phyloP scores from a whole-genome alignment of 306 rosid species.

The Quercus agrifolia region DNA sequence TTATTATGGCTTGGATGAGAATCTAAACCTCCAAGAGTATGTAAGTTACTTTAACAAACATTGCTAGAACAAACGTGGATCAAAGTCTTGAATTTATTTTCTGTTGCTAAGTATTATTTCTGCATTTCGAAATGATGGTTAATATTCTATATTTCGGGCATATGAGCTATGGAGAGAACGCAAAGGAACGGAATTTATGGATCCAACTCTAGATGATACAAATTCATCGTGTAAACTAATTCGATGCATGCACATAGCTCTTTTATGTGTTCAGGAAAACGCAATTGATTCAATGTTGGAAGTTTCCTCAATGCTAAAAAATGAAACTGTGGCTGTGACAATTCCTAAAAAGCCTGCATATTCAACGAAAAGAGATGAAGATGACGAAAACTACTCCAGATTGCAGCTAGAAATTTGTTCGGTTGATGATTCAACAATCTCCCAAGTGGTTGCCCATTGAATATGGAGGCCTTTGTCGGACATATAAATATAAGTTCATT shows the following conservation, averaged over 20 bases:
- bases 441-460: constrained; percentile 36
- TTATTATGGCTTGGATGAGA: constrained; percentile 39
- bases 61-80: not conserved
- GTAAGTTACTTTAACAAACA: constrained; percentile 26
- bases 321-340: constrained; percentile 25
- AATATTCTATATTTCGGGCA: constrained; percentile 32
- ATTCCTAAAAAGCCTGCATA: constrained; percentile 45
- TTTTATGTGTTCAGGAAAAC: constrained; percentile 59
- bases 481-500: too few relatives aligned
- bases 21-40: constrained; percentile 45
- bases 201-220: constrained; percentile 47
- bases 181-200: constrained; percentile 44
- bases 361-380: constrained; percentile 17
- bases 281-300: constrained; percentile 50
- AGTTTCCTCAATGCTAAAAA: constrained; percentile 51
- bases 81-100: not conserved
- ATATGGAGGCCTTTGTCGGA: not conserved
- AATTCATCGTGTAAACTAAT: constrained; percentile 33
- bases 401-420: constrained; percentile 22
- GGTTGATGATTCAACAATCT: constrained; percentile 35
- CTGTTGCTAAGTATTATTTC: not conserved
- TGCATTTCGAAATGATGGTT: not conserved
- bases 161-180: constrained; percentile 51
- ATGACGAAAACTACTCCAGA: not conserved
- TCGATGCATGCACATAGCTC: constrained; percentile 62